Evolutionary conservation across 768 basidiomycete species (phyloP).

Genomic region (Gymnopilus dilepis): DNA sequence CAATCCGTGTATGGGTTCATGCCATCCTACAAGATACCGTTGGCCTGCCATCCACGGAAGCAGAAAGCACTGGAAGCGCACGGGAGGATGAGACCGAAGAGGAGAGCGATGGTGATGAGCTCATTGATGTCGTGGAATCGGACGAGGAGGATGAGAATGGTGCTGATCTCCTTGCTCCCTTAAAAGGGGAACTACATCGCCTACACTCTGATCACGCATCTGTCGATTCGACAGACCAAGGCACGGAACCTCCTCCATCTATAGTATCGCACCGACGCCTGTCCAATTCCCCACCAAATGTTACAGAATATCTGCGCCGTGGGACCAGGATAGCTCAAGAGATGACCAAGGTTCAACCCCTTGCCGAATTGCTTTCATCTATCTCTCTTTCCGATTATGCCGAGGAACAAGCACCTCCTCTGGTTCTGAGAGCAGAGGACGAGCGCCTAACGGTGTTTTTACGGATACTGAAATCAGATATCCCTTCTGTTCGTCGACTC

Average conservation of each 20-base stretch:
- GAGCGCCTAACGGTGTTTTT: constrained; percentile 63
- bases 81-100: constrained; percentile 18
- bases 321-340: constrained; percentile 70
- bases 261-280: constrained; percentile 39
- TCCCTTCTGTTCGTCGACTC: constrained; percentile 50
- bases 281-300: constrained; percentile 28
- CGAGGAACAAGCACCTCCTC: constrained; percentile 40
- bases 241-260: constrained; percentile 37
- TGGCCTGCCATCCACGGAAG: constrained; percentile 53
- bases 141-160: constrained; percentile 40
- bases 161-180: constrained; percentile 66
- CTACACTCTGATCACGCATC: constrained; percentile 41
- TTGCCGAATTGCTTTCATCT: constrained; percentile 52
- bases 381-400: constrained; percentile 41
- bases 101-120: constrained; percentile 55
- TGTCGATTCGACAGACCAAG: constrained; percentile 45
- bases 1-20: constrained; percentile 69
- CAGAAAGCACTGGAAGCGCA: constrained; percentile 26
- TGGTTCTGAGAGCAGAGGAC: constrained; percentile 54
- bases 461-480: constrained; percentile 59
- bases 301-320: constrained; percentile 69
- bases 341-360: constrained; percentile 52
- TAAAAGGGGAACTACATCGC: constrained; percentile 69
- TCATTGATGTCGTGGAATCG: constrained; percentile 70
- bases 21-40: constrained; percentile 70